These are phyloP conservation scores for Pythium phragmitis DNA, from an alignment of 352 stramenopile genomes.

Conservation along the genomic window DNA sequence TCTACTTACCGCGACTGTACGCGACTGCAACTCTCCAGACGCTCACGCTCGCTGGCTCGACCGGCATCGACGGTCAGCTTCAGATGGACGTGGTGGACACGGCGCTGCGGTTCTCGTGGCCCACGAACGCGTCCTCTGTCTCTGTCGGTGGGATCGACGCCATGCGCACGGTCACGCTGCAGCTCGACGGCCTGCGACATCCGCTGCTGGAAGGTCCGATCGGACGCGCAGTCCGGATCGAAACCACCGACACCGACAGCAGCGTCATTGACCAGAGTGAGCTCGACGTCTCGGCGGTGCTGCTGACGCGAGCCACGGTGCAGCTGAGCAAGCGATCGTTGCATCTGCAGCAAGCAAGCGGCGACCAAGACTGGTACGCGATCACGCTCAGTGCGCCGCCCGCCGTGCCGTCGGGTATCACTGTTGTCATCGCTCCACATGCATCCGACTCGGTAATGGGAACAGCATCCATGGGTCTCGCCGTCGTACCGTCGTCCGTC, in stretches of 20 bases:
- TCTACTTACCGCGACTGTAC: slow-evolving; percentile 60
- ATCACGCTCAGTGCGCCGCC: slow-evolving; percentile 48
- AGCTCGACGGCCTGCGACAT: slow-evolving; percentile 36
- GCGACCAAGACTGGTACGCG: slow-evolving; percentile 28
- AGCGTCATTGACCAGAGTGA: slow-evolving; percentile 51
- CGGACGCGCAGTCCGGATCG: slow-evolving; percentile 40
- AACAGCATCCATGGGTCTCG: slow-evolving; percentile 10
- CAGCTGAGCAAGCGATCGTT: slow-evolving; percentile 31
- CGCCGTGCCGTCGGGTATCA: slow-evolving; percentile 21
- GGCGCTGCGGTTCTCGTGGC: slow-evolving; percentile 10
- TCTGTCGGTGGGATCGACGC: slow-evolving; percentile 12
- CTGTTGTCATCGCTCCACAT: slow-evolving; percentile 14
- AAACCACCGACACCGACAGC: slow-evolving; percentile 42
- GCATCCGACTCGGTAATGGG: slow-evolving; percentile 1
- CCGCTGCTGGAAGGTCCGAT: slow-evolving; percentile 58
- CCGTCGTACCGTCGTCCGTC: slow-evolving; percentile 33
- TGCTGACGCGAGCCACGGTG: slow-evolving; percentile 42
- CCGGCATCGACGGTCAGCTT: slow-evolving; percentile 8
- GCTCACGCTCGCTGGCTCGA: background rate
- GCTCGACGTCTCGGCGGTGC: slow-evolving; percentile 31
- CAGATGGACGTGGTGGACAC: background rate
- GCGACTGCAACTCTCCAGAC: slow-evolving; percentile 13
- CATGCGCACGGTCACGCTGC: slow-evolving; percentile 33
- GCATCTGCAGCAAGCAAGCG: slow-evolving; percentile 19
- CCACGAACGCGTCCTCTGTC: slow-evolving; percentile 4